Conservation (phyloP, 306 rosid genomes). For the Sicyos baderoa region DNA sequence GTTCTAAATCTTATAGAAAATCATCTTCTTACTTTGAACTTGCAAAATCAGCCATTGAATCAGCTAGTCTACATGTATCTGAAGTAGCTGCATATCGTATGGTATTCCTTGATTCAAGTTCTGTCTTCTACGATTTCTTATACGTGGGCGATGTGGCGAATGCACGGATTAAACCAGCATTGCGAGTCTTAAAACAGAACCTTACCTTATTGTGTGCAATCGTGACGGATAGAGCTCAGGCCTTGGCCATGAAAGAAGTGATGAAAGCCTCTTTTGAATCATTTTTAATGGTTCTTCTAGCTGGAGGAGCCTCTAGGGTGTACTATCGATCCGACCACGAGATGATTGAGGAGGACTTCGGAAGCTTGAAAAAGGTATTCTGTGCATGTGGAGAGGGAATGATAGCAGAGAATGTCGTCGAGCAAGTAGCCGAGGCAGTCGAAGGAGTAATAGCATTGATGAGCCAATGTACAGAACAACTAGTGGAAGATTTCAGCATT, state of each 20-base stretch:
- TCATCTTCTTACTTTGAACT: conserved; percentile 43
- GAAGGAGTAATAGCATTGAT: conserved; percentile 66
- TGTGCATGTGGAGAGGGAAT: conserved; percentile 75
- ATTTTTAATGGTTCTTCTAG: conserved; percentile 78
- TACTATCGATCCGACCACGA: conserved; percentile 45
- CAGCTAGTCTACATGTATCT: conserved; percentile 62
- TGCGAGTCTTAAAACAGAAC: conserved; percentile 65
- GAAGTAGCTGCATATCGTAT: conserved; percentile 86
- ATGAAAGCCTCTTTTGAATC: conserved; percentile 85
- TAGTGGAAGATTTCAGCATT: conserved; percentile 75
- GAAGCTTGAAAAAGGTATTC: conserved; percentile 54
- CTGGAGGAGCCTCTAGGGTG: conserved; percentile 69
- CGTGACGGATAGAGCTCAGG: conserved; percentile 60
- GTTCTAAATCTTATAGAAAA: conserved; percentile 8
- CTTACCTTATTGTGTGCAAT: conserved; percentile 58
- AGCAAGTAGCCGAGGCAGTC: conserved; percentile 59
- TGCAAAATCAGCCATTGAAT: conserved; percentile 34
- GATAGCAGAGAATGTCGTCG: conserved; percentile 57
- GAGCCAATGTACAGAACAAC: conserved; percentile 61
- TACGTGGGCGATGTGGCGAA: conserved; percentile 54
- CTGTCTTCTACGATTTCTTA: conserved; percentile 64
- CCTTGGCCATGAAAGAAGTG: conserved; percentile 71
- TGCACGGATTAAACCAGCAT: conserved; percentile 58
- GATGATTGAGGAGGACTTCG: conserved; percentile 67
- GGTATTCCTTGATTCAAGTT: conserved; percentile 70